Percentiles rank a stretch among this genome's conserved stretches.
phyloP scores from a whole-genome alignment of 2,329 filamentous ascomycete species.

The Fusarium acutatum region DNA sequence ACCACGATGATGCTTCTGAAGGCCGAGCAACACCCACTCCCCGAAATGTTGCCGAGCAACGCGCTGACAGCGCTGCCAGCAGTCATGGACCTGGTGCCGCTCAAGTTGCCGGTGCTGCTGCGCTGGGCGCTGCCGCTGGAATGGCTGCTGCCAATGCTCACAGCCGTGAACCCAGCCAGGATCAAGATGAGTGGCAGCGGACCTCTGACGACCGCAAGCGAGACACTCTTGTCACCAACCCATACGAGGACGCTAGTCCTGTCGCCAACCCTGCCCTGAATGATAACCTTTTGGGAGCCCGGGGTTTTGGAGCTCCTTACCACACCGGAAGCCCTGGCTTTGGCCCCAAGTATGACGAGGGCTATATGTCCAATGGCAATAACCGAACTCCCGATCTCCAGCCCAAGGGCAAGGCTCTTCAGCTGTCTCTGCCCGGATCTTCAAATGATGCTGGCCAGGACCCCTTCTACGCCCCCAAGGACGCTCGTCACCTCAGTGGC shows the following conservation, averaged over 20 bases:
- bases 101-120: conserved; percentile 62
- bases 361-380: conserved; percentile 83
- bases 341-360: conserved; percentile 78
- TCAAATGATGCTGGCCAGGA: conserved; percentile 65
- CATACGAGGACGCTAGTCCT: conserved; percentile 71
- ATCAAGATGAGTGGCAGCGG: conserved; percentile 71
- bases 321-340: conserved; percentile 65
- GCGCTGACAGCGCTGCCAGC: conserved; percentile 46
- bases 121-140: conserved; percentile 50
- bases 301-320: conserved; percentile 56
- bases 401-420: conserved; percentile 62
- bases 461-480: conserved; percentile 69
- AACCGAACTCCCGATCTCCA: conserved; percentile 63
- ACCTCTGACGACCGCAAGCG: conserved; percentile 70
- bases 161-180: conserved; percentile 63
- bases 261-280: conserved; percentile 64
- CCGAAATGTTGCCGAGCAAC: conserved; percentile 39
- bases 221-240: conserved; percentile 73
- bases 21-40: conserved; percentile 63
- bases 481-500: conserved; percentile 77
- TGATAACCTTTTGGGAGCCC: conserved; percentile 56
- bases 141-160: conserved; percentile 52
- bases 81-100: conserved; percentile 53
- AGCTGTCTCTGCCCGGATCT: conserved; percentile 59
- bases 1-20: conserved; percentile 58